Percentiles rank a stretch among this genome's conserved stretches.
These are phyloP conservation scores for Suillus paluster DNA, from an alignment of 768 basidiomycete species.

Conservation along the genomic window DNA sequence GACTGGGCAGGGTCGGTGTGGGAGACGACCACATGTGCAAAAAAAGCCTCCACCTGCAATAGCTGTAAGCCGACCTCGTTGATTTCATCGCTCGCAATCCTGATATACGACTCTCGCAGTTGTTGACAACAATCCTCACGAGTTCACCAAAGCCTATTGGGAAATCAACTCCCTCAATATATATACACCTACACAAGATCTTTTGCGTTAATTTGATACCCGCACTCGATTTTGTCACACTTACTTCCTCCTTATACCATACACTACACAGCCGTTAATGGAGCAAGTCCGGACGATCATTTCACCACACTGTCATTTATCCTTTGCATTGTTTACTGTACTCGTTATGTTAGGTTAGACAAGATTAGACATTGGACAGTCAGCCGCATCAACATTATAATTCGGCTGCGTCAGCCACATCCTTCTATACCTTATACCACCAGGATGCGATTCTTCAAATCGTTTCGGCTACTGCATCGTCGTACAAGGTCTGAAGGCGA, in stretches of 20 bases:
- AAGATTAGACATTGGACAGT: too few relatives aligned
- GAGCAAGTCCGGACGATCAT: too few relatives aligned
- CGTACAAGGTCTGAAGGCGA: slow-evolving; percentile 51
- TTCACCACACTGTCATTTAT: background rate
- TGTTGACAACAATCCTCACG: slow-evolving; percentile 61
- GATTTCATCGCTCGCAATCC: background rate
- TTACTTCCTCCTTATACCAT: background rate
- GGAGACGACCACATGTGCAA: slow-evolving; percentile 44
- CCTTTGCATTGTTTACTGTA: background rate
- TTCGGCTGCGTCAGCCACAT: background rate
- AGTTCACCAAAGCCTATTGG: slow-evolving; percentile 72
- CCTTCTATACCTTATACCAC: background rate
- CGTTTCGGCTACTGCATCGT: slow-evolving; percentile 49
- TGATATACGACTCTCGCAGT: slow-evolving; percentile 35
- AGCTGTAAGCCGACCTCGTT: slow-evolving; percentile 46
- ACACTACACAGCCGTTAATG: background rate
- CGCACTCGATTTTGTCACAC: background rate
- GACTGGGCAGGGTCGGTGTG: slow-evolving; percentile 57
- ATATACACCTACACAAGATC: slow-evolving; percentile 39
- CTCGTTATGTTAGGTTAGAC: background rate
- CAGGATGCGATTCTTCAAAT: slow-evolving; percentile 51
- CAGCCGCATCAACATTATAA: too few relatives aligned
- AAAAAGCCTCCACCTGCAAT: slow-evolving; percentile 36
- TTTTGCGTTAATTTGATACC: slow-evolving; percentile 5
- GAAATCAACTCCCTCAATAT: slow-evolving; percentile 64